These are phyloP conservation scores for Aspergillus japonicus DNA, from an alignment of 2,329 filamentous ascomycete genomes.

Conservation along the genomic window DNA sequence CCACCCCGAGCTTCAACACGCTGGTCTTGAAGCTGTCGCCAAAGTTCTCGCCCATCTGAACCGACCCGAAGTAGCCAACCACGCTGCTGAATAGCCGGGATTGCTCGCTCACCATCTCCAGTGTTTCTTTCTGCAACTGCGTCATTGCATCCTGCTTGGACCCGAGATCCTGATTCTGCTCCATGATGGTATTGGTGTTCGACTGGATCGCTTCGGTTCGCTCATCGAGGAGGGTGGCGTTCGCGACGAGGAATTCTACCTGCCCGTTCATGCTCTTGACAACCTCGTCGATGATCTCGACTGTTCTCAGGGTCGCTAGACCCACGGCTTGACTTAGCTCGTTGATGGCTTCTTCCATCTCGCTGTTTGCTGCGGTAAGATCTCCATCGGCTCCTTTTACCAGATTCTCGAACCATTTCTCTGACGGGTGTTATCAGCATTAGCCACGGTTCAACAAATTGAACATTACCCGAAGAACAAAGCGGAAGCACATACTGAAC, in stretches of 20 bases:
- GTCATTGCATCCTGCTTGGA: conserved; percentile 5
- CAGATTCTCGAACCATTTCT: conserved; percentile 7
- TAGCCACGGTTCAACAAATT: no score
- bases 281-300: conserved; percentile 4
- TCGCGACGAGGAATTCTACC: conserved; percentile 3
- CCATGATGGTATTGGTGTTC: conserved; percentile 1
- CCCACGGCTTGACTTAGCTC: conserved; percentile 5
- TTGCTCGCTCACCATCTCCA: conserved; percentile 4
- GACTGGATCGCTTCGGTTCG: conserved; percentile 2
- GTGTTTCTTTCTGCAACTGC: neutral
- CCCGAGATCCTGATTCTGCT: conserved; percentile 2
- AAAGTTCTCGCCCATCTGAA: conserved; percentile 5
- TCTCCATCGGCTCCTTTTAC: conserved; percentile 1
- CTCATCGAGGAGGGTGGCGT: neutral
- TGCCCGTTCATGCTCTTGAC: conserved; percentile 7
- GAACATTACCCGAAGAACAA: neutral
- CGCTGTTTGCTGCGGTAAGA: conserved; percentile 2
- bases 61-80: neutral
- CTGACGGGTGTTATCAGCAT: neutral
- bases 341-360: conserved; percentile 6
- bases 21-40: neutral
- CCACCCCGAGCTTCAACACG: conserved; percentile 6
- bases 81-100: neutral
- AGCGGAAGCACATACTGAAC: conserved; percentile 2
- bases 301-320: neutral